Evolutionary conservation across 2,329 filamentous ascomycete genomes (phyloP).

Genomic region (Cladosporium sp.): DNA sequence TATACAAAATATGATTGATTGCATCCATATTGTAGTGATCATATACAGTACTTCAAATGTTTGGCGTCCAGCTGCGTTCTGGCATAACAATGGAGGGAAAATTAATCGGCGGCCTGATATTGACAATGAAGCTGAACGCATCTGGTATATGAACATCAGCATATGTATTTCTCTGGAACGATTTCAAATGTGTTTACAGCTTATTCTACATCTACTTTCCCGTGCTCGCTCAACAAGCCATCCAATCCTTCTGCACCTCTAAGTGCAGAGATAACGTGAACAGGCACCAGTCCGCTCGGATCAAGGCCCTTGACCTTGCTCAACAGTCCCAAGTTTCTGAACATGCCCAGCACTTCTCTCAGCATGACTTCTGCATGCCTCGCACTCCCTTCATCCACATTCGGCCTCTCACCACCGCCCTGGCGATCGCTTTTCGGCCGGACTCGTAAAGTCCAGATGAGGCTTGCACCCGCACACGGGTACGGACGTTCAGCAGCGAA

Average conservation of each 20-base stretch:
- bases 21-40: too few species aligned
- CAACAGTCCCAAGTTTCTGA: conserved; percentile 66
- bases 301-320: conserved; percentile 62
- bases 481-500: conserved; percentile 12
- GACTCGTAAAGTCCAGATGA: conserved; percentile 49
- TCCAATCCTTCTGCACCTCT: conserved; percentile 65
- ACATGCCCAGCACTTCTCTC: conserved; percentile 69
- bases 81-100: background rate
- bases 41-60: background rate
- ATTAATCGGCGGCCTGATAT: background rate
- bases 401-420: background rate
- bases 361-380: conserved; percentile 60
- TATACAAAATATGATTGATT: too few species aligned
- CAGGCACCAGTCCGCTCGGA: conserved; percentile 61
- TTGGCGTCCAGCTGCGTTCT: background rate
- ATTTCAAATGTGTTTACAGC: background rate
- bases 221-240: conserved; percentile 20
- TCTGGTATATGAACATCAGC: background rate
- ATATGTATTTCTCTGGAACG: background rate
- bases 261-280: conserved; percentile 73
- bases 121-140: background rate
- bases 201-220: background rate
- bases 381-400: conserved; percentile 37
- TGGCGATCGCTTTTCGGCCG: conserved; percentile 36
- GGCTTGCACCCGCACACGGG: conserved; percentile 42